Percentiles rank a stretch among this genome's conserved stretches.
Evolutionary conservation across 768 basidiomycete species (phyloP).

Genomic region (Suillus tomentosus): DNA sequence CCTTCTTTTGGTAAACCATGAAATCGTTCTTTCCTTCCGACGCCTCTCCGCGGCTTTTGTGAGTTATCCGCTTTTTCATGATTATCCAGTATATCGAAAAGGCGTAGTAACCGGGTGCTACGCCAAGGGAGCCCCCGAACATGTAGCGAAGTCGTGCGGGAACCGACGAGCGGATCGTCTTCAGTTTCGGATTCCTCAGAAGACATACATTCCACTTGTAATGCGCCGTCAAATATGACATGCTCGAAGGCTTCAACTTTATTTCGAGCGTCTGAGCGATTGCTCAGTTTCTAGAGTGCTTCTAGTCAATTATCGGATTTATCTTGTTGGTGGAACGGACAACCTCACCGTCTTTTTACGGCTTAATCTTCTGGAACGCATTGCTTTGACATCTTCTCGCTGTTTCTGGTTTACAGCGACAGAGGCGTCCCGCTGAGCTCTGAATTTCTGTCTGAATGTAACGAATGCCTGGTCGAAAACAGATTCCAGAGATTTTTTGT

Average conservation of each 20-base stretch:
- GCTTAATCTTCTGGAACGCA: conserved; percentile 58
- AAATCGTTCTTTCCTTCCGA: conserved; percentile 55
- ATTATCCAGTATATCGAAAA: conserved; percentile 63
- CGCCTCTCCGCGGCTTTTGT: conserved; percentile 56
- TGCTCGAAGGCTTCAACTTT: conserved; percentile 57
- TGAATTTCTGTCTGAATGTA: conserved; percentile 69
- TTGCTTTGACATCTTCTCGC: conserved; percentile 63
- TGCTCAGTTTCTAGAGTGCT: conserved; percentile 60
- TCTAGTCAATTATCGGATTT: conserved; percentile 1
- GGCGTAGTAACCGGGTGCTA: conserved; percentile 60
- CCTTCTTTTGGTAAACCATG: conserved; percentile 59
- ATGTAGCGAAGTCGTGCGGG: conserved; percentile 42
- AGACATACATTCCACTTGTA: conserved; percentile 79
- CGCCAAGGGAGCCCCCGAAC: conserved; percentile 69
- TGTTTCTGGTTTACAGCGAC: conserved; percentile 46
- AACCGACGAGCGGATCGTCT: conserved; percentile 29
- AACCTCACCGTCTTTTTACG: conserved; percentile 62
- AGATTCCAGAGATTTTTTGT: conserved; percentile 57
- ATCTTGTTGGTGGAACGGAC: conserved; percentile 2
- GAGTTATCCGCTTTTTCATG: conserved; percentile 48
- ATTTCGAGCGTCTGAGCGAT: conserved; percentile 61
- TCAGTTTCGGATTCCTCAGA: conserved; percentile 75
- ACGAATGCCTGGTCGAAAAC: conserved; percentile 73
- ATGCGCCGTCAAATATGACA: conserved; percentile 66
- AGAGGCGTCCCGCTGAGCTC: conserved; percentile 53